These are phyloP conservation scores for Prunus fruticosa DNA, from an alignment of 306 rosid species.

Conservation along the genomic window DNA sequence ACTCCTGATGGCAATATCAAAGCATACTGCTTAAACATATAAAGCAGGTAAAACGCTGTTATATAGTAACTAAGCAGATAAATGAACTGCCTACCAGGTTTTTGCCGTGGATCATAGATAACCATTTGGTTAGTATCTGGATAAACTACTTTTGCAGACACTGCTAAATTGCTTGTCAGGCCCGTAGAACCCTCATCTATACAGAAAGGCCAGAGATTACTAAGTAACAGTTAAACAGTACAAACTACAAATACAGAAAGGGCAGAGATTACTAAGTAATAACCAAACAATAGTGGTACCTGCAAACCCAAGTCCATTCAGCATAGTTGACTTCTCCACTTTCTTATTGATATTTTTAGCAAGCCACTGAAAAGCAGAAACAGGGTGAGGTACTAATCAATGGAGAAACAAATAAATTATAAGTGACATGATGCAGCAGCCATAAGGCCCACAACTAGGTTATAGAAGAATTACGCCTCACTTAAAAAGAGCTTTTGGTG, in stretches of 20 bases:
- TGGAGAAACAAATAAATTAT: background rate
- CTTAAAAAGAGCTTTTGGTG: no score
- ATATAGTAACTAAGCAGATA: background rate
- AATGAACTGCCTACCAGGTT: constrained; percentile 47
- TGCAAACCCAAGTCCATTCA: constrained; percentile 43
- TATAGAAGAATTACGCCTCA: no score
- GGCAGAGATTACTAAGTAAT: no score
- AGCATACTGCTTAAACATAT: background rate
- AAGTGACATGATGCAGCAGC: background rate
- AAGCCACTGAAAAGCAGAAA: constrained; percentile 66
- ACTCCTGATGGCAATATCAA: background rate
- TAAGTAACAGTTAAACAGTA: constrained; percentile 14
- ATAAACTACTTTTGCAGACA: constrained; percentile 55
- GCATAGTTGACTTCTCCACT: constrained; percentile 45
- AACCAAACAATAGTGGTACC: constrained; percentile 40
- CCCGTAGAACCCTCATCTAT: constrained; percentile 54
- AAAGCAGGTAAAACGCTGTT: background rate
- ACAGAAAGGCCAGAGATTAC: constrained; percentile 18
- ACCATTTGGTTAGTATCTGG: constrained; percentile 88
- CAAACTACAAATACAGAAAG: background rate
- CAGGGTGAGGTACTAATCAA: constrained; percentile 20
- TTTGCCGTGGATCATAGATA: constrained; percentile 81
- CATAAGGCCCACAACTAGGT: background rate
- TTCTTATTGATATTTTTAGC: constrained; percentile 59
- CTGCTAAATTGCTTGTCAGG: constrained; percentile 38